Evolutionary conservation across 306 rosid species (phyloP).

Genomic region (Glycine tomentella): DNA sequence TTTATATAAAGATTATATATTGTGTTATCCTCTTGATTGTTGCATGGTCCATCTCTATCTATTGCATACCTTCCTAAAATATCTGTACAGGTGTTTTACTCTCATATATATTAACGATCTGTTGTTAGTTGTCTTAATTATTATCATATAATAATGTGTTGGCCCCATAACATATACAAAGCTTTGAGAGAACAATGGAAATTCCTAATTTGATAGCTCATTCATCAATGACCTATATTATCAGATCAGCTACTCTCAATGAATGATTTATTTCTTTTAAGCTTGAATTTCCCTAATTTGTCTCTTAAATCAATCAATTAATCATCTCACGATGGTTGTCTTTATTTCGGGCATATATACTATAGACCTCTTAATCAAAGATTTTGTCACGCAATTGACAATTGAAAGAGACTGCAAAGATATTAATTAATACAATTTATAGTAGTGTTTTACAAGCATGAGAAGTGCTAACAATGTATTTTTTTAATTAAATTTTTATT

Average conservation of each 20-base stretch:
- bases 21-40: not conserved
- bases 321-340: not conserved
- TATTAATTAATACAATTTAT: too few species aligned
- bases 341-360: not conserved
- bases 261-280: not conserved
- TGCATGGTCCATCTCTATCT: slow-evolving; percentile 43
- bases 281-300: not conserved
- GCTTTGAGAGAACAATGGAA: not conserved
- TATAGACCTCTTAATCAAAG: not conserved
- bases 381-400: not conserved
- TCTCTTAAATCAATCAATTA: not conserved
- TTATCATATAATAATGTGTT: not conserved
- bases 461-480: too few species aligned
- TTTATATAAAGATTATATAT: not conserved
- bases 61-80: slow-evolving; percentile 19
- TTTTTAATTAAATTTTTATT: too few species aligned
- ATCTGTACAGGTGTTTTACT: not conserved
- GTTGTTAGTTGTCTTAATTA: not conserved
- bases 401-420: not conserved
- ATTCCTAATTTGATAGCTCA: not conserved
- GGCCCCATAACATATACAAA: not conserved
- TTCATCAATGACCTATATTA: not conserved
- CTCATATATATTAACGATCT: not conserved
- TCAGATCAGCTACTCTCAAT: not conserved
- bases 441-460: too few species aligned